phyloP scores from a whole-genome alignment of 2,329 filamentous ascomycete genomes.

The Sporothrix brunneoviolacea region DNA sequence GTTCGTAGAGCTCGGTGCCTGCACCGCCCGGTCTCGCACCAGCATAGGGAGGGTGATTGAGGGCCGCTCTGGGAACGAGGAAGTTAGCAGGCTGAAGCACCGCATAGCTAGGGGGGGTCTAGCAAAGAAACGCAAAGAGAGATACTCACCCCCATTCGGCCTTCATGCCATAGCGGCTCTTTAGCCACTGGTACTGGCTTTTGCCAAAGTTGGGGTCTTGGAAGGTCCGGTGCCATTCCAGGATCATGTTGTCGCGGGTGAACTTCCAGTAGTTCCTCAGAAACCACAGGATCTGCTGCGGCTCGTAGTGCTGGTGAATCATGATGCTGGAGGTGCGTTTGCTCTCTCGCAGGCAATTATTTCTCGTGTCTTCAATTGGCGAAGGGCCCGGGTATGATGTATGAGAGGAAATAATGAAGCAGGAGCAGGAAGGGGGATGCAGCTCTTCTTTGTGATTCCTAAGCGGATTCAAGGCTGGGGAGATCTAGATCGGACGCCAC shows the following conservation, averaged over 20 bases:
- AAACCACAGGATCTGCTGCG: conserved; percentile 19
- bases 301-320: conserved; percentile 18
- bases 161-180: conserved; percentile 19
- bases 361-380: too few relatives aligned
- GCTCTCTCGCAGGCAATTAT: too few relatives aligned
- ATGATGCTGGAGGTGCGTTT: conserved; percentile 7
- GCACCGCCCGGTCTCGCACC: conserved; percentile 15
- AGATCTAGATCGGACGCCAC: too few relatives aligned
- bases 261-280: conserved; percentile 18
- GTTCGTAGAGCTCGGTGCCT: conserved; percentile 13
- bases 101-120: too few relatives aligned
- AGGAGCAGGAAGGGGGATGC: not conserved
- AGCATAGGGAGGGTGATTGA: conserved; percentile 17
- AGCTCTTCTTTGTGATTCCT: too few relatives aligned
- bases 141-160: conserved; percentile 19
- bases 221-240: conserved; percentile 9
- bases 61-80: conserved; percentile 10
- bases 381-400: too few relatives aligned
- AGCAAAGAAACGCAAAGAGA: not conserved
- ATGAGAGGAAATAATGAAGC: not conserved
- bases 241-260: conserved; percentile 11
- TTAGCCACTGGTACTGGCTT: conserved; percentile 20
- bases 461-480: too few relatives aligned
- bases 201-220: conserved; percentile 16
- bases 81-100: not conserved